Evolutionary conservation across 179 eudicot genomes (phyloP).

Genomic region (Pouteria campechiana): DNA sequence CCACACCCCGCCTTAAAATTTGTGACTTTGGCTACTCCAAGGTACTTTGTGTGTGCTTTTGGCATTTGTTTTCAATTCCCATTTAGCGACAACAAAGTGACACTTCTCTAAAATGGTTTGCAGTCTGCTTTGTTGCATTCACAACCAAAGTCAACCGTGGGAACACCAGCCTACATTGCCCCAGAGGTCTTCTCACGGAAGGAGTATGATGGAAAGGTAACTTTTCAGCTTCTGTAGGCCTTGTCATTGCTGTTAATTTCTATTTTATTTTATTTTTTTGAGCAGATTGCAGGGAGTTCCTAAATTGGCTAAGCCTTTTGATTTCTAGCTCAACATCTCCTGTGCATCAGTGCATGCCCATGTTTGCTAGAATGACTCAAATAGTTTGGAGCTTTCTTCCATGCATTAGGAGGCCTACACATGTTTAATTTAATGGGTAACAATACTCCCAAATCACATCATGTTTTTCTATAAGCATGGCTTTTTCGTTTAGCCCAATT

Average conservation of each 20-base stretch:
- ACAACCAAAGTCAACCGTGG: conserved; percentile 80
- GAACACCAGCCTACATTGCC: conserved; percentile 82
- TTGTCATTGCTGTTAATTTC: neutral
- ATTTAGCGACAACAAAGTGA: too few relatives aligned
- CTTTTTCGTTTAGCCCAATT: too few relatives aligned
- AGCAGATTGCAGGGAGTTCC: neutral
- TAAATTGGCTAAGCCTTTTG: neutral
- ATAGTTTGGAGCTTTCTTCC: too few relatives aligned
- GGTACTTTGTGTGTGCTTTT: conserved; percentile 15
- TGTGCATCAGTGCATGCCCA: too few relatives aligned
- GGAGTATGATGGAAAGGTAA: conserved; percentile 81
- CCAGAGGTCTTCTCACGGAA: conserved; percentile 70
- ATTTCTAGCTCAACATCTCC: too few relatives aligned
- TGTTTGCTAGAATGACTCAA: too few relatives aligned
- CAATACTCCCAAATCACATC: too few relatives aligned
- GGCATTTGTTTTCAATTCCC: conserved; percentile 9
- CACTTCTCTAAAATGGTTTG: neutral
- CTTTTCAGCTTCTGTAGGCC: neutral
- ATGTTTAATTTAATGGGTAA: too few relatives aligned
- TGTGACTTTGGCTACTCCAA: conserved; percentile 90
- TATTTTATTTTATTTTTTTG: neutral
- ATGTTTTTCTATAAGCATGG: too few relatives aligned
- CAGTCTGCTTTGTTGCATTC: conserved; percentile 74
- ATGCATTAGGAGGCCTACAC: too few relatives aligned
- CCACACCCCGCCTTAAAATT: conserved; percentile 67